Conservation (phyloP, 768 basidiomycete genomes). For the Sarcodon aspratus region DNA sequence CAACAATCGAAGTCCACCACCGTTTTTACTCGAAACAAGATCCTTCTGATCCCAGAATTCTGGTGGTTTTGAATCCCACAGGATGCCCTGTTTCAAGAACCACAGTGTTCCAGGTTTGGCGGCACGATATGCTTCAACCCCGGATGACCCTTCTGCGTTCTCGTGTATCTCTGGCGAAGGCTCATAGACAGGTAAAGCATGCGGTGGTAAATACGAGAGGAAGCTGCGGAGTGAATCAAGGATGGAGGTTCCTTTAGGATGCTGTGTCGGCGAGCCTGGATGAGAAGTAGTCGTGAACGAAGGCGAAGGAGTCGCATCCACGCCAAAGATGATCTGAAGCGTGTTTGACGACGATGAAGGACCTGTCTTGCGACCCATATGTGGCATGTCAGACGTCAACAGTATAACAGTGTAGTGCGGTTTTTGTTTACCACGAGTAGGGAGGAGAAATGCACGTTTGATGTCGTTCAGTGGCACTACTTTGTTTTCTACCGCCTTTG, state of each 20-base stretch:
- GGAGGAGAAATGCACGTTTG: slow-evolving; percentile 56
- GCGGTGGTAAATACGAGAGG: slow-evolving; percentile 30
- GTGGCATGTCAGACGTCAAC: slow-evolving; percentile 40
- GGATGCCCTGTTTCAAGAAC: slow-evolving; percentile 57
- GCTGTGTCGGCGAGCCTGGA: slow-evolving; percentile 7
- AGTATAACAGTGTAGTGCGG: slow-evolving; percentile 65
- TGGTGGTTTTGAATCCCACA: slow-evolving; percentile 70
- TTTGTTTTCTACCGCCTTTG: background rate
- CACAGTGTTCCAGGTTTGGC: slow-evolving; percentile 64
- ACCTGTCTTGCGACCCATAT: slow-evolving; percentile 20
- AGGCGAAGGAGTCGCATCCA: slow-evolving; percentile 42
- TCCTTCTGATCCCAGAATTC: slow-evolving; percentile 63
- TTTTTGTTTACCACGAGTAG: slow-evolving; percentile 63
- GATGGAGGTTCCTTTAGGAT: slow-evolving; percentile 33
- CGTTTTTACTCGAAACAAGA: slow-evolving; percentile 19
- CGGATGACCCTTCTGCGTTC: slow-evolving; percentile 33
- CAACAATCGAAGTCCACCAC: slow-evolving; percentile 32
- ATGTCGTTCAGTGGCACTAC: slow-evolving; percentile 14
- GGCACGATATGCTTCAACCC: slow-evolving; percentile 58
- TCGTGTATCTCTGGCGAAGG: slow-evolving; percentile 43
- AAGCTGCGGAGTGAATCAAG: slow-evolving; percentile 38
- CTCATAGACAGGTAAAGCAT: slow-evolving; percentile 26
- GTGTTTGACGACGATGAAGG: background rate
- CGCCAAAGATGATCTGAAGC: slow-evolving; percentile 54
- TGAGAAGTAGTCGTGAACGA: slow-evolving; percentile 31